Base-by-base conservation (phyloP, 2,329 filamentous ascomycete species). In the Colletotrichum acutatum region DNA sequence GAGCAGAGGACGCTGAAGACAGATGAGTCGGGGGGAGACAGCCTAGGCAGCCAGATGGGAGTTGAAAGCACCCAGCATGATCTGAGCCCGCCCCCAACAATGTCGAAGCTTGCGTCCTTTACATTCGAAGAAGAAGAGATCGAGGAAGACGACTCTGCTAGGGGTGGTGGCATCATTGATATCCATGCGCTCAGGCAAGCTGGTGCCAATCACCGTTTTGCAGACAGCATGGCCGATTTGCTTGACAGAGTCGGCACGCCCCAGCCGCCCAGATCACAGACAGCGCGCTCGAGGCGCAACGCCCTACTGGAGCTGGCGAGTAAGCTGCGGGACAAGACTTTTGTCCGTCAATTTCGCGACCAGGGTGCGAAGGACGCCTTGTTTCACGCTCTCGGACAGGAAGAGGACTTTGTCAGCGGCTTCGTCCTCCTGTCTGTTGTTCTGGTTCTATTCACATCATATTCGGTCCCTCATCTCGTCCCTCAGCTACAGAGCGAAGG, bases 341-440 rank as follows among this genome's bases (percentile, higher is more conserved):
- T 94, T 76, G 84, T 90, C 32, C 86, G 87, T 22, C 91, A 93
- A 74, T 95, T 98, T 77, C 87, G 93, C 24, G 92, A 95, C 74
- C 92, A 94, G 76, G 90, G 91, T 7, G 90, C 93, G 68, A 93
- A 94, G 74, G 88, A 91, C 66, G 89, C 89, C 34, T 85, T 98
- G 19, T 89, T 95, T 65, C 86, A 89, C 57, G 88, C 89, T 54
- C 85, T 93, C 11, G 87, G 86, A 0, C 84, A 86, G 61, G 90
- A 92, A 77, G 82, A 86, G 1, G 93, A 95, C 78, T 75, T 87
- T 26, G 83, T 93, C 46, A 87, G 88, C 64, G 91, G 90, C 7
- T 93, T 92, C 77, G 84, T 90, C 1, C 86, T 95, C 16, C 82
- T 89, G n/a, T 88, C 90, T 1, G 87, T 90, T n/a, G 83, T 94